These are phyloP conservation scores for Daldinia decipiens DNA, from an alignment of 495 filamentous ascomycete species.

Conservation along the genomic window DNA sequence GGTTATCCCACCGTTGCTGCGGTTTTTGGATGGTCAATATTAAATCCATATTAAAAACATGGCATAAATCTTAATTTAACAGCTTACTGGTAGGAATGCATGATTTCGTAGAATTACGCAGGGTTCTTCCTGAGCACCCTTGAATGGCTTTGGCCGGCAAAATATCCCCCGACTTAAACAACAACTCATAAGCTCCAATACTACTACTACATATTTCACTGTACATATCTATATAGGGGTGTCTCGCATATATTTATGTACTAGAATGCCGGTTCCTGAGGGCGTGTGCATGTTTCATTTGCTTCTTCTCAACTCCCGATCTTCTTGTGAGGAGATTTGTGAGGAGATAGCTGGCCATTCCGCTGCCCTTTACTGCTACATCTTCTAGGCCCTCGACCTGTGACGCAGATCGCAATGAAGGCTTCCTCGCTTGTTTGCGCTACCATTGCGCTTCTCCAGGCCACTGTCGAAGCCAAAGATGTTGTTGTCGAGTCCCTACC, in stretches of 20 bases:
- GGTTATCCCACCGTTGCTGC: neutral
- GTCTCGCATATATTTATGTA: slow-evolving; percentile 30
- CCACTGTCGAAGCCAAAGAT: slow-evolving; percentile 42
- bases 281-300: neutral
- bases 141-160: neutral
- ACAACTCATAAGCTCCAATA: neutral
- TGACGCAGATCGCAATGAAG: slow-evolving; percentile 33
- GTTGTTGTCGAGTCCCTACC: slow-evolving; percentile 59
- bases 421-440: slow-evolving; percentile 38
- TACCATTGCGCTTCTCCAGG: slow-evolving; percentile 38
- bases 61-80: slow-evolving; percentile 19
- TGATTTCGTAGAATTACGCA: neutral
- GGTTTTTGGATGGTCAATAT: neutral
- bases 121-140: neutral
- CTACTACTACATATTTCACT: no score
- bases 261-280: slow-evolving; percentile 12
- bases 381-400: neutral
- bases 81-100: neutral
- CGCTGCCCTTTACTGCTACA: neutral
- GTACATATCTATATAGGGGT: slow-evolving; percentile 13
- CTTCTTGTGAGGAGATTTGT: slow-evolving; percentile 9
- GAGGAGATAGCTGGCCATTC: slow-evolving; percentile 15
- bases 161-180: neutral
- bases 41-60: neutral
- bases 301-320: neutral